Evolutionary conservation across 1,284 basidiomycete genomes (phyloP).

Genomic region (Trametes polyzona): DNA sequence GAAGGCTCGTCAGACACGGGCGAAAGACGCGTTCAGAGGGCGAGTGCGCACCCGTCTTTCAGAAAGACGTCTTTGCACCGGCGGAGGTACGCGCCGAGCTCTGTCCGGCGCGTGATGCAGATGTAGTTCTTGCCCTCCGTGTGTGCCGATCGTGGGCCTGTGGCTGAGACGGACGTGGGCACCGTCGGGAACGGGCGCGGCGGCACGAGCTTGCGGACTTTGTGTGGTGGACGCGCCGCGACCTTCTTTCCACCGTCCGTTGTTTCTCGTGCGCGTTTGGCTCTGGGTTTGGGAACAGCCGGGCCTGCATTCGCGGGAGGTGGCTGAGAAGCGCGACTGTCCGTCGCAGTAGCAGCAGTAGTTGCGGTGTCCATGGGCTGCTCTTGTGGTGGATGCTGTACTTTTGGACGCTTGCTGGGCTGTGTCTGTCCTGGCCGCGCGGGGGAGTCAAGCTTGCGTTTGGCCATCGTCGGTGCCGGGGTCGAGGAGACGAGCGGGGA

Average conservation of each 20-base stretch:
- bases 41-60: constrained; percentile 68
- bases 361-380: background rate
- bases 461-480: constrained; percentile 29
- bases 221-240: constrained; percentile 26
- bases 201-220: constrained; percentile 68
- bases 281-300: constrained; percentile 1
- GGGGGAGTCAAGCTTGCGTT: constrained; percentile 43
- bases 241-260: background rate
- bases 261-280: constrained; percentile 4
- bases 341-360: background rate
- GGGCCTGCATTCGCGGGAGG: background rate
- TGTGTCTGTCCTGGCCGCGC: background rate
- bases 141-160: constrained; percentile 78
- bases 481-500: constrained; percentile 4
- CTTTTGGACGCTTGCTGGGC: constrained; percentile 15
- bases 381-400: background rate
- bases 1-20: background rate
- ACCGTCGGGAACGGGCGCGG: constrained; percentile 78
- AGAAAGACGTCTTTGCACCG: constrained; percentile 79
- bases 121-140: constrained; percentile 79
- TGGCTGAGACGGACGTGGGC: constrained; percentile 72
- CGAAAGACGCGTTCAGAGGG: background rate
- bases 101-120: constrained; percentile 80
- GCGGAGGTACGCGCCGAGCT: constrained; percentile 74
- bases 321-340: background rate